Evolutionary conservation across 2,329 filamentous ascomycete genomes (phyloP), one percentile per base, ranked within the genome.

Genomic region (Curvularia hawaiiensis): DNA sequence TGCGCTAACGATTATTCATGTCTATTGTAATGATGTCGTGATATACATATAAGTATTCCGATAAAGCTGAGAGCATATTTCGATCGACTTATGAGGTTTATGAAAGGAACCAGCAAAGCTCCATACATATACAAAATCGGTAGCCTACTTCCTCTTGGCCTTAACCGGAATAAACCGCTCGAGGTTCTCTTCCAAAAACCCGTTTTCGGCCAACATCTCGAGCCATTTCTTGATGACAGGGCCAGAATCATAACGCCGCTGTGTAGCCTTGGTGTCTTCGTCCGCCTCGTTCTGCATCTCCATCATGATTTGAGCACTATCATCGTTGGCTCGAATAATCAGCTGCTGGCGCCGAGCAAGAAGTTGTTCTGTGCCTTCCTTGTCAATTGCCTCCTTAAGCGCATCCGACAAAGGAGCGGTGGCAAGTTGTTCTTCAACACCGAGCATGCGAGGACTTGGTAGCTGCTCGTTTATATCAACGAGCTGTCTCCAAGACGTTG

Each of bases 181-280:
- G 1, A 74, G 50, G 52, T 74, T 67, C 50, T 63, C 52, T 49
- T 71, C 71, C 54, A 95, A 73, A 2, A 85, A 77, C 1, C 85
- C 86, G 66, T 88, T 88, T 58, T 87, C 85, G 1, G 89, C 89
- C 56, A 96, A 80, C 60, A 84, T 85, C 62, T 83, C 83, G 44
- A 93, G 75, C 87, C 90, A 94, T 38, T 77, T 79, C 65, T 90
- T 86, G 22, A 94, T 81, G 0, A 87, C 85, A 0, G 86, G 85
- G 0, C 85, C 87, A 68, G 90, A 90, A 68, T 96, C 90, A 67
- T 86, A 83, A 66, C 84, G 83, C 2, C 87, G 79, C 28, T 82
- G 82, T 22, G 78, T 76, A 3, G 86, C 84, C 46, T 83, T 81
- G 45, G 80, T 75, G 22, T 83, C 79, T 56, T 86, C 84, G 12